phyloP scores from a whole-genome alignment of 495 filamentous ascomycete genomes.

The Glonium stellatum region DNA sequence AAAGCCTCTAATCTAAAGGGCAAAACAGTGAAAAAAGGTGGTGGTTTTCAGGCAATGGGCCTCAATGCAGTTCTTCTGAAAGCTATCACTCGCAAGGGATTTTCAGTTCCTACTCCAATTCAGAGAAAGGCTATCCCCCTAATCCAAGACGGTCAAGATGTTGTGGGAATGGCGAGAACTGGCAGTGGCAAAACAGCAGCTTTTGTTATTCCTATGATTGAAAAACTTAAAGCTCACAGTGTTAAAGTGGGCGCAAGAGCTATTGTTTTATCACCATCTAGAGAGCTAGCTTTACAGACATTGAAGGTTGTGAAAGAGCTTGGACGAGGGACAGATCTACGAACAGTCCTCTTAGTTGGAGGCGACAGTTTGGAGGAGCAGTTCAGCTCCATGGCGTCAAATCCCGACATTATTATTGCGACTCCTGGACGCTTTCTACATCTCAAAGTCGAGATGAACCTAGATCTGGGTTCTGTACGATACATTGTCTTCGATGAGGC shows the following conservation, averaged over 20 bases:
- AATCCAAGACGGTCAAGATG: constrained; percentile 79
- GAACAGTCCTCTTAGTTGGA: constrained; percentile 80
- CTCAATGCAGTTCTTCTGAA: constrained; percentile 74
- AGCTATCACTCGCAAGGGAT: constrained; percentile 87
- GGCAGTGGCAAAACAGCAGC: constrained; percentile 96
- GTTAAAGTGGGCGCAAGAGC: constrained; percentile 75
- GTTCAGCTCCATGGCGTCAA: constrained; percentile 83
- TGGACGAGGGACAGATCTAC: constrained; percentile 80
- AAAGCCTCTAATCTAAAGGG: constrained; percentile 77
- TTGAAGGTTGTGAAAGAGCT: constrained; percentile 94
- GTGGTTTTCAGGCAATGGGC: constrained; percentile 95
- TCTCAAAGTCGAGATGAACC: constrained; percentile 87
- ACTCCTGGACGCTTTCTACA: constrained; percentile 94
- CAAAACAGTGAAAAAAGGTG: constrained; percentile 82
- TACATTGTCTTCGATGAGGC: constrained; percentile 98
- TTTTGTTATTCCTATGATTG: constrained; percentile 96
- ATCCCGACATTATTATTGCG: constrained; percentile 94
- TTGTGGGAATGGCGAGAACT: constrained; percentile 95
- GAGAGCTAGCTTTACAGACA: constrained; percentile 91
- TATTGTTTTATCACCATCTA: constrained; percentile 80
- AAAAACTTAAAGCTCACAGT: constrained; percentile 85
- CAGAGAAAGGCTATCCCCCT: constrained; percentile 94
- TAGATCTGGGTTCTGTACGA: constrained; percentile 75
- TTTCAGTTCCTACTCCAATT: constrained; percentile 91
- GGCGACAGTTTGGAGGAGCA: constrained; percentile 96